phyloP scores from a whole-genome alignment of 176 grass and related monocot genomes.

The Paspalum notatum region DNA sequence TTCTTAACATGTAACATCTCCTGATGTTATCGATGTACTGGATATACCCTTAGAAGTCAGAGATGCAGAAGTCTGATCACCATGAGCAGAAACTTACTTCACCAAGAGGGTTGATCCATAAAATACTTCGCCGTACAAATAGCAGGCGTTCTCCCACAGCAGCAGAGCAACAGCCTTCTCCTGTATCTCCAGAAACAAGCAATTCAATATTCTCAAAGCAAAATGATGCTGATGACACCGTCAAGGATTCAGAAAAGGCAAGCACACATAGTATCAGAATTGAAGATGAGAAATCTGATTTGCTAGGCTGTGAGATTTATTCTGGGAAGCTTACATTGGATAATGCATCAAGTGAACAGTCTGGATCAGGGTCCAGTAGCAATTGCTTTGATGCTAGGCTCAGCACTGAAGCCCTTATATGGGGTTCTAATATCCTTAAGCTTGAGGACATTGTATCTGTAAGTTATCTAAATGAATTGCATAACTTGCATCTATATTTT shows the following conservation, averaged over 20 bases:
- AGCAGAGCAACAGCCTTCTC: constrained; percentile 66
- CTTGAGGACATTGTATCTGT: constrained; percentile 94
- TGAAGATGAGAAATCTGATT: constrained; percentile 96
- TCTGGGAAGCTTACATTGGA: constrained; percentile 91
- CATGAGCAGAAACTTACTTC: constrained; percentile 71
- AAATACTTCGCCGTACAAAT: constrained; percentile 69
- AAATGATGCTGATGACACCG: constrained; percentile 44
- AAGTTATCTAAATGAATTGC: constrained; percentile 57
- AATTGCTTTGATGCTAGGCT: constrained; percentile 82
- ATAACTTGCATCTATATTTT: constrained; percentile 30
- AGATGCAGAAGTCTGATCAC: constrained; percentile 85
- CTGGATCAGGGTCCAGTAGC: constrained; percentile 50
- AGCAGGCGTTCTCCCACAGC: constrained; percentile 67
- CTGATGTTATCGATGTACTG: constrained; percentile 38
- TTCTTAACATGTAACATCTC: constrained; percentile 44
- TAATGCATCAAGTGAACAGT: constrained; percentile 58
- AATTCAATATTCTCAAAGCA: constrained; percentile 65
- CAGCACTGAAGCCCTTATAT: constrained; percentile 84
- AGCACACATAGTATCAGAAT: constrained; percentile 66
- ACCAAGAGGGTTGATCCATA: constrained; percentile 72
- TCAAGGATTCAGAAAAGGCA: constrained; percentile 56
- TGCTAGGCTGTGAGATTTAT: constrained; percentile 82
- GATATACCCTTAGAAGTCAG: constrained; percentile 44
- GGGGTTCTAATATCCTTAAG: constrained; percentile 80
- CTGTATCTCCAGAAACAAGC: constrained; percentile 86